These are phyloP conservation scores for Suillus weaverae DNA, from an alignment of 768 basidiomycete genomes.

Conservation along the genomic window DNA sequence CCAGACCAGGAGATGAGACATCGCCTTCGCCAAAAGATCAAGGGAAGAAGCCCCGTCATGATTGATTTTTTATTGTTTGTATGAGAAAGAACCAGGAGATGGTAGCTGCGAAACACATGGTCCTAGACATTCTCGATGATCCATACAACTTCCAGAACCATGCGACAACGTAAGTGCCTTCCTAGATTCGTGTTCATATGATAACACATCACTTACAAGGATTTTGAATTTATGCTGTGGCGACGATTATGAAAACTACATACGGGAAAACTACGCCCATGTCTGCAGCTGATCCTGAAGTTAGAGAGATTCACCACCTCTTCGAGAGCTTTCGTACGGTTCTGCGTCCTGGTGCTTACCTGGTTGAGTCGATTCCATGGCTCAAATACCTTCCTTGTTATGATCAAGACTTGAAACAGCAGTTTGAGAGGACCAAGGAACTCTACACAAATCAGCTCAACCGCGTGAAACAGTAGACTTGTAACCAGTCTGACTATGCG, in stretches of 20 bases:
- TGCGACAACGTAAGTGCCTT: constrained; percentile 34
- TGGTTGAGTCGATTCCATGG: constrained; percentile 36
- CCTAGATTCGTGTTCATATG: constrained; percentile 16
- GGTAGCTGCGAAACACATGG: constrained; percentile 4
- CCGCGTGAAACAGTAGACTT: constrained; percentile 40
- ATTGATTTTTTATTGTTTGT: too few relatives aligned
- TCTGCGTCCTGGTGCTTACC: constrained; percentile 31
- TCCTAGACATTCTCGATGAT: constrained; percentile 18
- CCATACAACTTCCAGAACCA: constrained; percentile 28
- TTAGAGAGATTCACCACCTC: constrained; percentile 18
- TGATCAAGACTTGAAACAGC: constrained; percentile 49
- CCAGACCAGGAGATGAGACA: too few relatives aligned
- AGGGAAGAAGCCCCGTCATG: too few relatives aligned
- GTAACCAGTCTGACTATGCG: too few relatives aligned
- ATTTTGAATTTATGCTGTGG: constrained; percentile 15
- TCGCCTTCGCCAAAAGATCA: too few relatives aligned
- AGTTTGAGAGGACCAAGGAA: constrained; percentile 49
- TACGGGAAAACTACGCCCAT: constrained; percentile 14
- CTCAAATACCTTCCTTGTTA: constrained; percentile 57
- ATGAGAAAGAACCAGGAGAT: too few relatives aligned
- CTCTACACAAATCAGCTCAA: constrained; percentile 50
- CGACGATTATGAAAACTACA: constrained; percentile 11
- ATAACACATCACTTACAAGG: constrained; percentile 7
- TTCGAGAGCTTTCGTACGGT: constrained; percentile 21
- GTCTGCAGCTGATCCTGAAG: constrained; percentile 7